Evolutionary conservation across 2,329 filamentous ascomycete species (phyloP).

Genomic region (Trichoderma koningiopsis): DNA sequence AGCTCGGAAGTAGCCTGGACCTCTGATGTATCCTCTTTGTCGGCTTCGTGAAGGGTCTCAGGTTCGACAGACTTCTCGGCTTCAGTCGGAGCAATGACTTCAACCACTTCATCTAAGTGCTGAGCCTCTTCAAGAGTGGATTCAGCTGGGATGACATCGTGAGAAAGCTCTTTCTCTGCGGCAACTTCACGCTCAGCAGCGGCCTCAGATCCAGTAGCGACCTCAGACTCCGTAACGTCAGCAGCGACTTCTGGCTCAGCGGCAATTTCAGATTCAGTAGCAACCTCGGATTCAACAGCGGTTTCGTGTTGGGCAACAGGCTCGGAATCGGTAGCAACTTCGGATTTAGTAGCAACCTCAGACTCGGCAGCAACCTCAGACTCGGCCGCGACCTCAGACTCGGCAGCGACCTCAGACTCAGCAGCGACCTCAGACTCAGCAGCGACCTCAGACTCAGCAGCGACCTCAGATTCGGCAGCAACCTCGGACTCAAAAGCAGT

Average conservation of each 20-base stretch:
- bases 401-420: constrained; percentile 8
- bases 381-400: constrained; percentile 2
- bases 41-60: not conserved
- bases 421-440: no score
- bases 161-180: not conserved
- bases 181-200: not conserved
- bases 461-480: not conserved
- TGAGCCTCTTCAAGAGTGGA: not conserved
- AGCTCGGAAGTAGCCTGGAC: constrained; percentile 6
- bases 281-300: not conserved
- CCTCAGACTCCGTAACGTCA: not conserved
- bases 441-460: not conserved
- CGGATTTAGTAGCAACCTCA: not conserved
- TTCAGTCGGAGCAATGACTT: constrained; percentile 5
- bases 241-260: not conserved
- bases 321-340: constrained; percentile 14
- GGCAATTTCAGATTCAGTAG: not conserved
- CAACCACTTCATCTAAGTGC: not conserved
- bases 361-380: not conserved
- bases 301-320: constrained; percentile 24
- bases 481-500: not conserved
- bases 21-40: constrained; percentile 6
- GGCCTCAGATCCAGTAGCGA: not conserved
- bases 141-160: constrained; percentile 12
- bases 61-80: constrained; percentile 3